Evolutionary conservation across 306 rosid genomes (phyloP), one percentile per base, ranked within the genome.

Genomic region (Begonia fuchsioides): DNA sequence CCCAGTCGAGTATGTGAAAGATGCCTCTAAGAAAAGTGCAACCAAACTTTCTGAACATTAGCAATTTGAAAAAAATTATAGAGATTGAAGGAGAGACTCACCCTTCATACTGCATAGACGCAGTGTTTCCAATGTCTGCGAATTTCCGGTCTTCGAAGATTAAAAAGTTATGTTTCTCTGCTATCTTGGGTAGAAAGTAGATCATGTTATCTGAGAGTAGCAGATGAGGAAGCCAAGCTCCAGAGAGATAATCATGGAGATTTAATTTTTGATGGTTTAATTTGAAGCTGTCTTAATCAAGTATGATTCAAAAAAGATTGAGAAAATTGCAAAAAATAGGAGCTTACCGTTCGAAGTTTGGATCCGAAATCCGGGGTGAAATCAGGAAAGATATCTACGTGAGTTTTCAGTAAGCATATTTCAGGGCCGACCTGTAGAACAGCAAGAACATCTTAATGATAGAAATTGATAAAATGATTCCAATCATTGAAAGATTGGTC

Each of bases 71-170:
- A 26, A 40, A 51, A 64, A 26, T 26, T 26, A 32, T 26, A 26
- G 8, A 26, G 35, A 26, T 26, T 26, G 39, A 39, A 54, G 51
- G 9, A 15, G 14, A 57, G 40, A 32, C 64, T 57, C 64, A 80
- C 96, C 96, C 96, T 76, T 68, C 90, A 72, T 88, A 81, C 68
- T 88, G 95, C 96, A 83, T 78, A 20, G 93, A 83, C 41, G 81
- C 93, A 8, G 93, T 88, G 76, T 78, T 88, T 15, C 96, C 95
- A 47, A 88, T 88, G 62, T 88, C 94, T 39, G 93, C 96, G 61
- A 83, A 88, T 65, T 88, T 88, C 32, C 93, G 93, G 57, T 88
- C 96, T 69, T 88, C 96, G 62, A 83, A 88, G 76, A 88, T 76
- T 43, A 88, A 70, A 79, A 88, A 88, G 68, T 83, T 88, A 52